phyloP scores from a whole-genome alignment of 441 rosid species.

The Populus tomentosa region DNA sequence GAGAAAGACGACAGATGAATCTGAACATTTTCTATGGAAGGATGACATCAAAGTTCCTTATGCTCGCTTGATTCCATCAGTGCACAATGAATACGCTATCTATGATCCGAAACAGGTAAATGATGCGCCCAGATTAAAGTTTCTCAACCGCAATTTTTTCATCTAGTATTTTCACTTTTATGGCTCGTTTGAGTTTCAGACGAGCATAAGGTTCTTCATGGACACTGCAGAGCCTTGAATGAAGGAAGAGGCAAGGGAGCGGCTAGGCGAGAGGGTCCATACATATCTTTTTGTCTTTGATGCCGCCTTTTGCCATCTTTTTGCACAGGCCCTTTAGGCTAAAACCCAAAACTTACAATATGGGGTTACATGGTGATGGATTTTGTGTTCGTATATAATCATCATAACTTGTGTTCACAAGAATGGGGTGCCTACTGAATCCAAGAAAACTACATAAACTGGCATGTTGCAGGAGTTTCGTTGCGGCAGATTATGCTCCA shows the following conservation, averaged over 20 bases:
- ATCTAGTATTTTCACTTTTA: neutral
- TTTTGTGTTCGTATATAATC: neutral
- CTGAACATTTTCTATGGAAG: conserved; percentile 57
- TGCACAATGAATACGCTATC: conserved; percentile 63
- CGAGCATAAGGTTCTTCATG: conserved; percentile 64
- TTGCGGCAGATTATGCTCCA: neutral
- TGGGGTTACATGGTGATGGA: neutral
- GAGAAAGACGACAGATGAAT: conserved; percentile 69
- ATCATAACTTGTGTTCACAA: neutral
- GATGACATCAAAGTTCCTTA: conserved; percentile 71
- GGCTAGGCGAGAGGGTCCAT: neutral
- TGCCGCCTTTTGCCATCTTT: neutral
- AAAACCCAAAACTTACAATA: neutral
- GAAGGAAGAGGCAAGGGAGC: neutral
- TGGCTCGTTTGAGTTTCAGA: conserved; percentile 27
- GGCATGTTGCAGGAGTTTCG: neutral
- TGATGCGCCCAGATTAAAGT: too few relatives aligned
- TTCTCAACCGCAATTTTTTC: neutral
- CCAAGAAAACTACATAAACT: neutral
- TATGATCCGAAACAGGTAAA: conserved; percentile 70
- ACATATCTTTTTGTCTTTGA: neutral
- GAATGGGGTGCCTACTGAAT: neutral
- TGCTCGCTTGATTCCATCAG: conserved; percentile 57
- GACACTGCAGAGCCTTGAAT: conserved; percentile 28
- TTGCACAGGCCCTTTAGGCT: neutral